These are phyloP conservation scores for Hawksworthiomyces lignivorus DNA, from an alignment of 2,329 filamentous ascomycete species.

Conservation along the genomic window DNA sequence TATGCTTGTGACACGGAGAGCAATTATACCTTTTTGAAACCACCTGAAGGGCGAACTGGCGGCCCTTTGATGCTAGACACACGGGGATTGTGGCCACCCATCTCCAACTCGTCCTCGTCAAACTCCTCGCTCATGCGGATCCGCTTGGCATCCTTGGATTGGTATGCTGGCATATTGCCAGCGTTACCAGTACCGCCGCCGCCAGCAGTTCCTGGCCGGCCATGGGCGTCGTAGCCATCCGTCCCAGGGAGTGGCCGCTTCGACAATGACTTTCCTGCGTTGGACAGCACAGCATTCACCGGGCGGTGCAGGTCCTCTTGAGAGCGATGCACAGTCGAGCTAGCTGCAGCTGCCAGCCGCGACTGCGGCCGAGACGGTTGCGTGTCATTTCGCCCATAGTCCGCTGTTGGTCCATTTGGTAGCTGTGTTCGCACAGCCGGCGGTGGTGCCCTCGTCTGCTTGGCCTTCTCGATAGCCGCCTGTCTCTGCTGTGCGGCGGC, in stretches of 20 bases:
- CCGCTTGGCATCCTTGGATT: slow-evolving; percentile 68
- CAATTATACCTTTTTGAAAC: slow-evolving; percentile 56
- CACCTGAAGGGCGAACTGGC: slow-evolving; percentile 72
- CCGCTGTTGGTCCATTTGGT: slow-evolving; percentile 38
- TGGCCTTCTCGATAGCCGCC: slow-evolving; percentile 55
- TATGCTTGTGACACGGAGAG: neutral
- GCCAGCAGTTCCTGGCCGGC: slow-evolving; percentile 6
- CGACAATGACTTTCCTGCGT: slow-evolving; percentile 61
- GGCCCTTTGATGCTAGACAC: slow-evolving; percentile 63
- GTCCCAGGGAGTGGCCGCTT: slow-evolving; percentile 60
- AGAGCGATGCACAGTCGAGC: slow-evolving; percentile 40
- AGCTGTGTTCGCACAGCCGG: slow-evolving; percentile 47
- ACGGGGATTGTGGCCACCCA: slow-evolving; percentile 48
- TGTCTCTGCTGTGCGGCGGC: slow-evolving; percentile 45
- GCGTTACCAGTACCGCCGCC: slow-evolving; percentile 13
- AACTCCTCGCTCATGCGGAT: slow-evolving; percentile 68
- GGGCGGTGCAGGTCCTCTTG: slow-evolving; percentile 55
- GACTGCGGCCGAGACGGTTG: slow-evolving; percentile 41
- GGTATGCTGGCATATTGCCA: slow-evolving; percentile 48
- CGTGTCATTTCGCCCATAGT: slow-evolving; percentile 29
- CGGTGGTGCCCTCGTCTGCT: slow-evolving; percentile 55
- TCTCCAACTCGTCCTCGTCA: slow-evolving; percentile 51
- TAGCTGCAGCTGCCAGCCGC: slow-evolving; percentile 48
- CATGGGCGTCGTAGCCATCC: slow-evolving; percentile 4
- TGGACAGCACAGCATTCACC: slow-evolving; percentile 50